Evolutionary conservation across 2,329 filamentous ascomycete genomes (phyloP).

Genomic region (Fusarium incarnatum): DNA sequence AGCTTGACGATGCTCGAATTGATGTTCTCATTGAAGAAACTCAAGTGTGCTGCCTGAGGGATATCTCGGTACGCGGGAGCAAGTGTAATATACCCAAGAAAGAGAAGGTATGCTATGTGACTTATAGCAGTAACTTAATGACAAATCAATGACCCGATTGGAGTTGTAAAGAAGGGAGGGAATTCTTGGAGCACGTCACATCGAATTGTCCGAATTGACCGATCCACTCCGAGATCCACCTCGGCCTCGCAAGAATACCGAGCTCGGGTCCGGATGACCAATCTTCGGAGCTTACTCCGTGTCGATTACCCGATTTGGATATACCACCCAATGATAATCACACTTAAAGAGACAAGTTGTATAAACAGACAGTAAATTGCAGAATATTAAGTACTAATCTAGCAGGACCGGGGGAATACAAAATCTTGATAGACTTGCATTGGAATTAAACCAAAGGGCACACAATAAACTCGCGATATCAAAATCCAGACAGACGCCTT

Average conservation of each 20-base stretch:
- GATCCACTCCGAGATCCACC: conserved; percentile 19
- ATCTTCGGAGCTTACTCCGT: not conserved
- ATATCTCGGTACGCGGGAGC: too few relatives aligned
- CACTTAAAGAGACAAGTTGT: fast-evolving
- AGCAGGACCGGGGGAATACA: not conserved
- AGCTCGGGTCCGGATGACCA: not conserved
- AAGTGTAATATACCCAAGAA: too few relatives aligned
- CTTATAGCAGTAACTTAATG: not conserved
- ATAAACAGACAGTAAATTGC: not conserved
- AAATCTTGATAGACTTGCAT: not conserved
- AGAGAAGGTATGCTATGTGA: not conserved
- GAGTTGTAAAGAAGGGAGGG: not conserved
- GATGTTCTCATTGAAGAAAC: conserved; percentile 17
- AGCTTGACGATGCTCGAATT: conserved; percentile 9
- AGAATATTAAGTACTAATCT: conserved; percentile 8
- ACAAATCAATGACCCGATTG: not conserved
- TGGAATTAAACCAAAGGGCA: not conserved
- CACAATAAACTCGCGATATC: not conserved
- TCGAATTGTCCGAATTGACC: conserved; percentile 2
- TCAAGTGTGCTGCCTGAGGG: too few relatives aligned
- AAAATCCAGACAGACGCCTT: not conserved
- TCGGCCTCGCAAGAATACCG: conserved; percentile 18
- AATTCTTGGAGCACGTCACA: not conserved
- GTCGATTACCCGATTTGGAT: not conserved
- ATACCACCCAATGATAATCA: not conserved